Percentiles rank a stretch among this genome's conserved stretches.
These are phyloP conservation scores for Pezicula rhizophila DNA, from an alignment of 2,329 filamentous ascomycete genomes.

Conservation along the genomic window DNA sequence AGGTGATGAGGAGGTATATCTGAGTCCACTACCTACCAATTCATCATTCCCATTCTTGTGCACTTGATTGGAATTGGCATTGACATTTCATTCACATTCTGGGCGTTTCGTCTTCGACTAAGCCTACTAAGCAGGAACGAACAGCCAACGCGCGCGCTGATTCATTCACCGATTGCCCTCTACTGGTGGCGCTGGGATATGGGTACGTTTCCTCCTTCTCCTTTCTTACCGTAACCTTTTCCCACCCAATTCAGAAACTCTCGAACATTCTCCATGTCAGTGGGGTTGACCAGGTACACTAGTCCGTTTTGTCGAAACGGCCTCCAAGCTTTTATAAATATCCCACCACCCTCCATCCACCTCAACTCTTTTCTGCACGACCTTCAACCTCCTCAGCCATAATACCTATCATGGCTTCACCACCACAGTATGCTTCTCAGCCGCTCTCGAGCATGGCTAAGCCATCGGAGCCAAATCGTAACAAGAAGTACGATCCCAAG, in stretches of 20 bases:
- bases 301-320: background rate
- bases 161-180: too few relatives aligned
- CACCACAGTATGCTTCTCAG: constrained; percentile 11
- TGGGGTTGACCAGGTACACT: background rate
- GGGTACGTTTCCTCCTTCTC: too few relatives aligned
- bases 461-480: constrained; percentile 21
- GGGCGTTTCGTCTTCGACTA: too few relatives aligned
- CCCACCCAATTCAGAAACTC: background rate
- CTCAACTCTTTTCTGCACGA: background rate
- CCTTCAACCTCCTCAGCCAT: constrained; percentile 2
- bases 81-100: too few relatives aligned
- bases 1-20: too few relatives aligned
- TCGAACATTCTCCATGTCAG: background rate
- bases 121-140: too few relatives aligned
- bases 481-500: constrained; percentile 45
- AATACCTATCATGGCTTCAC: constrained; percentile 17
- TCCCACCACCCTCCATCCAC: background rate
- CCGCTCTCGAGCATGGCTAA: constrained; percentile 22
- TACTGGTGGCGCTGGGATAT: too few relatives aligned
- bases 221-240: too few relatives aligned
- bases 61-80: too few relatives aligned
- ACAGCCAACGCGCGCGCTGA: too few relatives aligned
- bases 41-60: too few relatives aligned
- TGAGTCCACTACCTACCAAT: too few relatives aligned
- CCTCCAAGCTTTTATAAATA: constrained; percentile 1